Evolutionary conservation across 306 rosid genomes (phyloP).

Genomic region (Adenanthera pavonina): DNA sequence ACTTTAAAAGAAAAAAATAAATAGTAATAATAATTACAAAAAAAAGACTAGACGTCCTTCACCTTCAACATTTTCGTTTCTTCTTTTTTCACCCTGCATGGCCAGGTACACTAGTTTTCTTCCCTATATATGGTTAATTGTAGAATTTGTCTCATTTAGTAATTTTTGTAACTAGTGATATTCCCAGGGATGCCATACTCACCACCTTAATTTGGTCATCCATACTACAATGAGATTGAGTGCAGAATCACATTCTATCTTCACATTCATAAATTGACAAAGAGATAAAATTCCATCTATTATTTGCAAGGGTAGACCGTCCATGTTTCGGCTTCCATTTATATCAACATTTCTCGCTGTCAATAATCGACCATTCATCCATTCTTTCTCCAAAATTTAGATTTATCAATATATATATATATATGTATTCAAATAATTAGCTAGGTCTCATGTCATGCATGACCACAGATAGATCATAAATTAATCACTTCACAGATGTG

Average conservation of each 20-base stretch:
- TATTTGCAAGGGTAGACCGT: background rate
- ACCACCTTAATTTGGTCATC: background rate
- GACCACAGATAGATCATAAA: background rate
- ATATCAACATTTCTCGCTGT: background rate
- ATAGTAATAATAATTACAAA: too few species aligned
- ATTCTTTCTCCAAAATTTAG: background rate
- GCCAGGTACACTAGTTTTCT: too few species aligned
- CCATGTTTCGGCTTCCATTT: background rate
- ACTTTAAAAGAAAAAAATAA: too few species aligned
- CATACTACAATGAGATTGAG: background rate
- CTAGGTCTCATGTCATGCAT: background rate
- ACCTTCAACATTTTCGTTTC: too few species aligned
- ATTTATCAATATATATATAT: background rate
- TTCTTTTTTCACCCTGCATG: too few species aligned
- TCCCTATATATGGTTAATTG: too few species aligned
- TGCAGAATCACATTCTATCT: too few species aligned
- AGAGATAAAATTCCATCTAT: too few species aligned
- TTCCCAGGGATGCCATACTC: background rate
- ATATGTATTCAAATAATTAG: background rate
- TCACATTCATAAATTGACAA: background rate
- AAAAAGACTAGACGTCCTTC: too few species aligned
- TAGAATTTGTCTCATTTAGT: too few species aligned
- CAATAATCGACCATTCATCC: background rate
- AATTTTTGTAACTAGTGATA: too few species aligned
- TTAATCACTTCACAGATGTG: conserved; percentile 34